Base-by-base conservation (phyloP, 208 protist species). In the Wallacemonas sp. region DNA sequence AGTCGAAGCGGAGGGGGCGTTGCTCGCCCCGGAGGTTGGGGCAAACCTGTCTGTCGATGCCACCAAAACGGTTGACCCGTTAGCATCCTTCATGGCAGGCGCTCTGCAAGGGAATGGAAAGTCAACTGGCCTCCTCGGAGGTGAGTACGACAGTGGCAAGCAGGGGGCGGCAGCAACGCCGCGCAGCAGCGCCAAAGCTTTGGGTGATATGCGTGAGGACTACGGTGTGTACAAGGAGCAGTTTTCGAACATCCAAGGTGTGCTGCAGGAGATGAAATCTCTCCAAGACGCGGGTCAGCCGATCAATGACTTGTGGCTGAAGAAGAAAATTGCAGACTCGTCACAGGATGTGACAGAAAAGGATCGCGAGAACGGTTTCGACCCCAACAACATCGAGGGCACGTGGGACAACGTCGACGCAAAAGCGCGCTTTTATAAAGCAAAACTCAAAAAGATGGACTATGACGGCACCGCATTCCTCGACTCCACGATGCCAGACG, bases 371-470 rank as follows among this genome's bases (percentile, higher is more conserved):
- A 76, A 92, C 46, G 90, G 87, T 41, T 96, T 93, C 66, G 79
- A 96, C 44, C 44, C 87, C 1, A 60, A 75, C 24, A 78, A 93
- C 71, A 77, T 93, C 17, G 85, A 94, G 42, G 86, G 82, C 8
- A 88, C 83, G 11, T 96, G 90, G 87, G 87, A 94, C 66, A 72
- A 70, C 27, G 84, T 86, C 22, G 90, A 90, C 64, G 82, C 82
- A 15, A 87, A 88, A 70, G 90, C 90, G 9, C 74, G 79, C 44
- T 90, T 90, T 53, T 96, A 96, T 79, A 96, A 96, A 75, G 74
- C 78, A 26, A 93, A 93, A 61, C 69, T 96, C 17, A 85, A 83
- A 72, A 76, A 62, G 24, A 96, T 96, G 90, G 86, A 96, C 73
- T 96, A 94, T 62, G 90, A 96, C 71, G 86, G 84, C 17, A 93